Conservation (phyloP, 345 rosid genomes). For the Aethionema arabicum region DNA sequence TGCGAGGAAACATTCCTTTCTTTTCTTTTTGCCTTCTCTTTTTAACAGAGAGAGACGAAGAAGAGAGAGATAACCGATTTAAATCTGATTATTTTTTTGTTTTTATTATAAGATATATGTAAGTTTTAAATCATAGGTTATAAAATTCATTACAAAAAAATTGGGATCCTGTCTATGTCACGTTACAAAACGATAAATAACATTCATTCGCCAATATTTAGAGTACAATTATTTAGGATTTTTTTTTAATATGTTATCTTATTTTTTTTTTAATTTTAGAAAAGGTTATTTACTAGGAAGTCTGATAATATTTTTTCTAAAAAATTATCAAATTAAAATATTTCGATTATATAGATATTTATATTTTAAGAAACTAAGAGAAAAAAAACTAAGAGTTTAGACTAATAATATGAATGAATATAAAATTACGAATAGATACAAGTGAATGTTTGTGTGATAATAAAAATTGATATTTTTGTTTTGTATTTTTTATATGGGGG, state of each 20-base stretch:
- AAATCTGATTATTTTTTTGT: slow-evolving; percentile 6
- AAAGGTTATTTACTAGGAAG: too few species aligned
- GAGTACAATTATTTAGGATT: too few species aligned
- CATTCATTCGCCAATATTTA: neutral
- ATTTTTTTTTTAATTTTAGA: too few species aligned
- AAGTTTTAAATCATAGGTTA: neutral
- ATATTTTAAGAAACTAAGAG: too few species aligned
- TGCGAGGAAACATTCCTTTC: slow-evolving; percentile 33
- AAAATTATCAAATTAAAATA: too few species aligned
- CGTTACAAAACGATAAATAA: slow-evolving; percentile 5
- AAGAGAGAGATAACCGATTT: slow-evolving; percentile 10
- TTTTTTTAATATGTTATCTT: too few species aligned
- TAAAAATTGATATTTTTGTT: neutral
- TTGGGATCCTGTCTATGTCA: slow-evolving; percentile 23
- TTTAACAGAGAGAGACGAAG: neutral
- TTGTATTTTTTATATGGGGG: too few species aligned
- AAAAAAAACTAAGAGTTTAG: too few species aligned
- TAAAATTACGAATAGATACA: too few species aligned
- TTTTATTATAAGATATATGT: neutral
- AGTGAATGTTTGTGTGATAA: neutral
- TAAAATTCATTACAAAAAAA: slow-evolving; percentile 5
- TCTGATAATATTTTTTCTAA: too few species aligned
- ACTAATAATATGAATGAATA: too few species aligned
- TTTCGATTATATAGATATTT: too few species aligned
- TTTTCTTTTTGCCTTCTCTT: slow-evolving; percentile 17